These are phyloP conservation scores for Pseudozyma thailandica DNA, from an alignment of 1,284 basidiomycete species.

Conservation along the genomic window DNA sequence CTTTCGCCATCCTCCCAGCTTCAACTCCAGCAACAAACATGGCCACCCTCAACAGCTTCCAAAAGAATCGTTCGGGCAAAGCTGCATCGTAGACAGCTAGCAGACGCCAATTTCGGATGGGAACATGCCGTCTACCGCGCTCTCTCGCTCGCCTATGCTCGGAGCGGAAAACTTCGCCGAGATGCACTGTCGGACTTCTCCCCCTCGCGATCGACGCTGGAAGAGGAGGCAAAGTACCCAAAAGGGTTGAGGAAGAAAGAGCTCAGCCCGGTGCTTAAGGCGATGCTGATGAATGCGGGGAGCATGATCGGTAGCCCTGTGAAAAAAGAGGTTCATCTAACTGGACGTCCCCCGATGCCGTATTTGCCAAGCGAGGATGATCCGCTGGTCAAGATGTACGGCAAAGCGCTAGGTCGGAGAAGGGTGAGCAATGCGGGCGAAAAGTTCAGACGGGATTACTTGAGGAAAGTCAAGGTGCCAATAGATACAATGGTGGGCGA, in stretches of 20 bases:
- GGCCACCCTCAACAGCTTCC: constrained; percentile 6
- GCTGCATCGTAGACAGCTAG: constrained; percentile 34
- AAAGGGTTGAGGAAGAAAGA: constrained; percentile 5
- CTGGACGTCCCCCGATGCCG: constrained; percentile 26
- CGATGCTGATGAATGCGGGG: constrained; percentile 9
- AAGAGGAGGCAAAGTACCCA: background rate
- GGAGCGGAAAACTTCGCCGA: constrained; percentile 29
- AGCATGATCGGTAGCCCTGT: constrained; percentile 32
- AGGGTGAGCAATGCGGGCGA: constrained; percentile 17
- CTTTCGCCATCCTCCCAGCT: constrained; percentile 1
- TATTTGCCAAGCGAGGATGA: constrained; percentile 30
- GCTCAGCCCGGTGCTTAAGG: constrained; percentile 5
- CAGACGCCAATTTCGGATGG: constrained; percentile 46
- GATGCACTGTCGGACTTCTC: constrained; percentile 29
- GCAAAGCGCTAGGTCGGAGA: constrained; percentile 9
- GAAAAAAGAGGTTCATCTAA: constrained; percentile 11
- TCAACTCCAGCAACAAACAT: background rate
- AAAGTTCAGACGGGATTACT: constrained; percentile 14
- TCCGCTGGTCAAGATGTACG: constrained; percentile 20
- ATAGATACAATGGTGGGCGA: constrained; percentile 11
- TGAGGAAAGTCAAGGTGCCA: constrained; percentile 28
- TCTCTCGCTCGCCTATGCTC: constrained; percentile 31
- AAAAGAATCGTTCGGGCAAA: constrained; percentile 18
- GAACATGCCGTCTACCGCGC: constrained; percentile 31
- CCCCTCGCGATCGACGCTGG: background rate